These are phyloP conservation scores for Cystofilobasidium capitatum DNA, from an alignment of 768 basidiomycete species.

Conservation along the genomic window DNA sequence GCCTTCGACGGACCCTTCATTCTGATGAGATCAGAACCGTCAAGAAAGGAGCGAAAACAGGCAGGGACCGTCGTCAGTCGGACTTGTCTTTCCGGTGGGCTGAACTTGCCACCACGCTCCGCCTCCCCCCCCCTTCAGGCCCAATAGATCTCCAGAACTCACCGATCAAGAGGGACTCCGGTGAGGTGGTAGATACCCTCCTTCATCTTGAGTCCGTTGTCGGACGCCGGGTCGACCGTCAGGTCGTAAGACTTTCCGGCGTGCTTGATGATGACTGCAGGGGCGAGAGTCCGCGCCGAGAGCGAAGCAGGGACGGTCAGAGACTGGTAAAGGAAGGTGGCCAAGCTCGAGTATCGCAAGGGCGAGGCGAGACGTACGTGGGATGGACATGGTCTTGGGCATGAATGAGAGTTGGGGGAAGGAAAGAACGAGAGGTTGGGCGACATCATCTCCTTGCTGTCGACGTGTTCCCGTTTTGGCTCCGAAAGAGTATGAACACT, in stretches of 20 bases:
- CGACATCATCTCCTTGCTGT: no score
- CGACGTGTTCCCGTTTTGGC: no score
- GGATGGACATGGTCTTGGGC: slow-evolving; percentile 20
- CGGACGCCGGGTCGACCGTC: slow-evolving; percentile 61
- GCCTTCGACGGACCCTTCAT: not conserved
- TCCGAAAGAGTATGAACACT: no score
- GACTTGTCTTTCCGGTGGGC: not conserved
- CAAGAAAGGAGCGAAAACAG: not conserved
- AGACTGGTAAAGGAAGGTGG: not conserved
- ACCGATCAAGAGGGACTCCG: slow-evolving; percentile 51
- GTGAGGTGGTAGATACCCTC: slow-evolving; percentile 72
- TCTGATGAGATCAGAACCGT: not conserved
- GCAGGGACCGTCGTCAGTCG: not conserved
- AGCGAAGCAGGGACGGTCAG: no score
- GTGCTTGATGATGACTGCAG: slow-evolving; percentile 71
- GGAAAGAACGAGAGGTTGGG: not conserved
- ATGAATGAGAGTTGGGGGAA: not conserved
- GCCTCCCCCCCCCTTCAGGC: not conserved
- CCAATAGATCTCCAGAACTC: not conserved
- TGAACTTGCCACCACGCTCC: no score
- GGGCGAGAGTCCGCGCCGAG: not conserved
- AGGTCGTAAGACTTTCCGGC: slow-evolving; percentile 68
- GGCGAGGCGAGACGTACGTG: slow-evolving; percentile 43
- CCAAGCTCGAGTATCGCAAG: slow-evolving; percentile 56
- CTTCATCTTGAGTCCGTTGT: slow-evolving; percentile 67